Conservation (phyloP, 1,284 basidiomycete species). For the Trametes sp. region DNA sequence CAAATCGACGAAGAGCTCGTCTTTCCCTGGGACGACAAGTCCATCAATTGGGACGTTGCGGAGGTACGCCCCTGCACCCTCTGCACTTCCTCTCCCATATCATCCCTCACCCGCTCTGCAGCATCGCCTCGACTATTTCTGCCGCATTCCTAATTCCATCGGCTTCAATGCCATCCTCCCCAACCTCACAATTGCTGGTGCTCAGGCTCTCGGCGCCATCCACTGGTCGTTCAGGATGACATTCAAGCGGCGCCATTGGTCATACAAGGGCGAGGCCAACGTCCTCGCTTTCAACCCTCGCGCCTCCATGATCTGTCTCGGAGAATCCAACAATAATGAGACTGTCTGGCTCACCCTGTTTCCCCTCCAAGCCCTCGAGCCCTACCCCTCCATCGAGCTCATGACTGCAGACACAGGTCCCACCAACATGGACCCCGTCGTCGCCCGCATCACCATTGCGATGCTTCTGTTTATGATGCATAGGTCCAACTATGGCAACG, state of each 20-base stretch:
- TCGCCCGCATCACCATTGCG: conserved; percentile 3
- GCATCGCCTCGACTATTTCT: conserved; percentile 1
- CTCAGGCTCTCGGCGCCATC: neutral
- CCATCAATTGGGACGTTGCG: neutral
- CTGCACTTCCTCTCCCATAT: no score
- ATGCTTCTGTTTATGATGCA: conserved; percentile 1
- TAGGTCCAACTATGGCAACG: neutral
- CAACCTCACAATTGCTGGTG: neutral
- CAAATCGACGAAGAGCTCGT: neutral
- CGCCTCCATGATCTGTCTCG: conserved; percentile 3
- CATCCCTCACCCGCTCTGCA: neutral
- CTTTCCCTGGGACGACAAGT: neutral
- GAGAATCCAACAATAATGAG: neutral
- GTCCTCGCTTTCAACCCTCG: conserved; percentile 11
- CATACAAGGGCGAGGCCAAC: neutral
- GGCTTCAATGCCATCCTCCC: conserved; percentile 5
- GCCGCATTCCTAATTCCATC: conserved; percentile 2
- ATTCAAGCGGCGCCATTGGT: neutral
- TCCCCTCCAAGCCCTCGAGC: conserved; percentile 1
- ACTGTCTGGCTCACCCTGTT: conserved; percentile 4
- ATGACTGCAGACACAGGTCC: conserved; percentile 5
- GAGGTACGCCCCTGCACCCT: neutral
- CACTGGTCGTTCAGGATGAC: conserved; percentile 5
- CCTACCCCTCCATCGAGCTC: conserved; percentile 3
- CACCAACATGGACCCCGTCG: conserved; percentile 8